Percentiles rank a stretch among this genome's conserved stretches.
Evolutionary conservation across 495 filamentous ascomycete genomes (phyloP).

Genomic region (Aspergillus taichungensis): DNA sequence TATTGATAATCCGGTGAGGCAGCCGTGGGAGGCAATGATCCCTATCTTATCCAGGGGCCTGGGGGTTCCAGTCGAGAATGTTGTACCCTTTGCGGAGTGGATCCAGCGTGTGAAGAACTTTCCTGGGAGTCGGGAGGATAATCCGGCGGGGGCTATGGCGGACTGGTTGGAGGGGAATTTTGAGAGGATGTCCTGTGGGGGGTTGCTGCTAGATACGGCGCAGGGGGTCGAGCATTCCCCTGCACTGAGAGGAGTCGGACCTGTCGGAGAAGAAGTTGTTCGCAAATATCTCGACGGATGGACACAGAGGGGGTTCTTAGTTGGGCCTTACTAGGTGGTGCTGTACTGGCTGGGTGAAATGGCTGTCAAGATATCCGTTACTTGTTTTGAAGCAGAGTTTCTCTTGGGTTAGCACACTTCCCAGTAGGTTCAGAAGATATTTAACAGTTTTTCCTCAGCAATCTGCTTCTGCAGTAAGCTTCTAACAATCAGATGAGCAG

Average conservation of each 20-base stretch:
- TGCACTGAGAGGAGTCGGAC: not conserved
- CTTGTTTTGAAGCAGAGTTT: not conserved
- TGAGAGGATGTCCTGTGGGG: slow-evolving; percentile 45
- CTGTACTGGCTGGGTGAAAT: not conserved
- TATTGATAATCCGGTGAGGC: slow-evolving; percentile 45
- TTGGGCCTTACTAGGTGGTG: not conserved
- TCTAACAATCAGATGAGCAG: too few species aligned
- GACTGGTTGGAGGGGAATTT: slow-evolving; percentile 47
- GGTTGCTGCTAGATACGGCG: slow-evolving; percentile 34
- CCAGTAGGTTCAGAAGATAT: too few species aligned
- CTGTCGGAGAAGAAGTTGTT: not conserved
- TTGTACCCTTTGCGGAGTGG: slow-evolving; percentile 42
- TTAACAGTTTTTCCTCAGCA: too few species aligned
- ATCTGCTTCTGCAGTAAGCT: too few species aligned
- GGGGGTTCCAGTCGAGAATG: slow-evolving; percentile 19
- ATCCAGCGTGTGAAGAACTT: slow-evolving; percentile 28
- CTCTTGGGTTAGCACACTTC: not conserved
- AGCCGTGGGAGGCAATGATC: slow-evolving; percentile 39
- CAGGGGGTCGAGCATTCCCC: not conserved
- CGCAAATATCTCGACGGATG: slow-evolving; percentile 1
- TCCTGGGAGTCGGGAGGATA: slow-evolving; percentile 23
- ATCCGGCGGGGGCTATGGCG: slow-evolving; percentile 35
- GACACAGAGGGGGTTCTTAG: slow-evolving; percentile 2
- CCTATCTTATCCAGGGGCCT: slow-evolving; percentile 33
- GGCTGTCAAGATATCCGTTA: too few species aligned